Conservation (phyloP, 257 asterid species). For the Solanum etuberosum region DNA sequence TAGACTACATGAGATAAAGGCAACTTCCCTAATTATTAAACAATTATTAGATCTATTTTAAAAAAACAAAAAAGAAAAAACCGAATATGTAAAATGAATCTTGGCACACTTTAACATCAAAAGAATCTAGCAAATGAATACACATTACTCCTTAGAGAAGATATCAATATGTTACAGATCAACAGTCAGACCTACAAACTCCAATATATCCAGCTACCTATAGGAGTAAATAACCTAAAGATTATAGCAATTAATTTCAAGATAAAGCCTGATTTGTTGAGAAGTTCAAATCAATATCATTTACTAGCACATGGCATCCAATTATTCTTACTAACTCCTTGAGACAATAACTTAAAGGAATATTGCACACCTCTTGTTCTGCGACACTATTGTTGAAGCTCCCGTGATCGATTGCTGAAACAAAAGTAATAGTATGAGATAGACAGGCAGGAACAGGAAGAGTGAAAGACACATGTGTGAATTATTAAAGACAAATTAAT, state of each 20-base stretch:
- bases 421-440: constrained; percentile 5
- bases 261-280: neutral
- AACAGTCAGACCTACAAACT: neutral
- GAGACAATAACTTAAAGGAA: neutral
- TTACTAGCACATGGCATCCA: neutral
- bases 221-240: neutral
- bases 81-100: neutral
- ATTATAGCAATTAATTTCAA: neutral
- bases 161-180: neutral
- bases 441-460: neutral
- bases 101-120: neutral
- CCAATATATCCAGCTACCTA: neutral
- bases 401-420: constrained; percentile 53
- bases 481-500: neutral
- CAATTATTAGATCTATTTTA: neutral
- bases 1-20: neutral
- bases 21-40: neutral
- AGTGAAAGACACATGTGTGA: neutral
- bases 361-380: constrained; percentile 50
- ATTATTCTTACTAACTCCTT: neutral
- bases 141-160: neutral
- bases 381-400: constrained; percentile 79
- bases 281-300: neutral
- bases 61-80: neutral
- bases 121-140: neutral